A percentile compares a stretch with the other conserved stretches of the same genome.
These are phyloP conservation scores for Phascolomyces articulosus DNA, from an alignment of 371 early-diverging fungal genomes.

Conservation along the genomic window DNA sequence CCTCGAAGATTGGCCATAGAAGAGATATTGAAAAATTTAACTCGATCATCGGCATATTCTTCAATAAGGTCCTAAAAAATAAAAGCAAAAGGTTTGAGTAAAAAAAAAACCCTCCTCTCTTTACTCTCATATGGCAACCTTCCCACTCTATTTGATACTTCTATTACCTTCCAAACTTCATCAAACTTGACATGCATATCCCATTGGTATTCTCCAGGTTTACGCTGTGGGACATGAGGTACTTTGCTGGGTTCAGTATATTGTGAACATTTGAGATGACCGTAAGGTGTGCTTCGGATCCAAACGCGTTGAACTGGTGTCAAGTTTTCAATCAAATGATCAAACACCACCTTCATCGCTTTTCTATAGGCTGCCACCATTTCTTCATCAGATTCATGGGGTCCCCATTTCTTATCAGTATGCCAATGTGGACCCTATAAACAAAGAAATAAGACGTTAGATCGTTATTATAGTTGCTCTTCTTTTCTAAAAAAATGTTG, in stretches of 20 bases:
- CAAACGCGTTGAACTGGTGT: conserved; percentile 41
- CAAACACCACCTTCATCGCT: conserved; percentile 31
- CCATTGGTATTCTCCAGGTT: conserved; percentile 50
- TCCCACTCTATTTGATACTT: neutral
- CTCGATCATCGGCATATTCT: conserved; percentile 25
- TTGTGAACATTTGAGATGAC: conserved; percentile 45
- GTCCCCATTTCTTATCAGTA: conserved; percentile 39
- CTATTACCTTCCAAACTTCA: conserved; percentile 36
- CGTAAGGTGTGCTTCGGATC: conserved; percentile 51
- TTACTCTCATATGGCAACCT: neutral
- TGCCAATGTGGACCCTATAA: conserved; percentile 52
- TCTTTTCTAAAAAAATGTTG: too few species aligned
- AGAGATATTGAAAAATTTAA: conserved; percentile 38
- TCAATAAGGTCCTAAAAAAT: conserved; percentile 23
- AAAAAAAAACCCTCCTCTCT: neutral
- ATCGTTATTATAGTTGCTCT: too few species aligned
- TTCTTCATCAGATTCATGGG: conserved; percentile 33
- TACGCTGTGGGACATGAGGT: conserved; percentile 35
- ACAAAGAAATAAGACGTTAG: neutral
- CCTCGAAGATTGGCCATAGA: conserved; percentile 39
- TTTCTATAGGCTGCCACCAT: conserved; percentile 37
- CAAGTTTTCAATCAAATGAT: conserved; percentile 28
- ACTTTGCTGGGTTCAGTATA: conserved; percentile 33
- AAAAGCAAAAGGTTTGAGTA: neutral
- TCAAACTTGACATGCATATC: conserved; percentile 46